These are phyloP conservation scores for Middelhovenomyces tepae DNA, from an alignment of 805 yeast genomes.

Conservation along the genomic window DNA sequence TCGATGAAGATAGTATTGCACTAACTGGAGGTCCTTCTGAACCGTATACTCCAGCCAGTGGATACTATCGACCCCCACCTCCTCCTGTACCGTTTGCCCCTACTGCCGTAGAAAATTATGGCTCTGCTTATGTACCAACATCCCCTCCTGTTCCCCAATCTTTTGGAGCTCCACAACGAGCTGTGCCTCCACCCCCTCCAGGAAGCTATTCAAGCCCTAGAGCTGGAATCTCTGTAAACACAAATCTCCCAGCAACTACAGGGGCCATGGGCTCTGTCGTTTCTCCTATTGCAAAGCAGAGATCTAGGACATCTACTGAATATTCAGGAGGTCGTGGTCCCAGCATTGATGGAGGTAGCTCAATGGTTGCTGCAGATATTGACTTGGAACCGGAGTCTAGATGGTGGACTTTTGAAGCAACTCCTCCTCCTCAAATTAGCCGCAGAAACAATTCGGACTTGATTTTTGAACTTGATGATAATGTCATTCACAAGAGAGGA, in stretches of 20 bases:
- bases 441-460: constrained; percentile 38
- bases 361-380: constrained; percentile 24
- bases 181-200: not conserved
- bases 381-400: constrained; percentile 29
- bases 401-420: constrained; percentile 62
- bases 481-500: constrained; percentile 47
- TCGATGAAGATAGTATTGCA: not conserved
- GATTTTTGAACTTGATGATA: constrained; percentile 58
- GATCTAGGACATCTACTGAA: not conserved
- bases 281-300: not conserved
- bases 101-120: not conserved
- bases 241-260: not conserved
- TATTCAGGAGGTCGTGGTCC: not conserved
- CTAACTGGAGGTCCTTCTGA: not conserved
- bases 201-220: not conserved
- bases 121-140: constrained; percentile 11
- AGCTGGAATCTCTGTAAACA: not conserved
- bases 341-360: constrained; percentile 8
- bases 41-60: not conserved
- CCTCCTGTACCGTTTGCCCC: constrained; percentile 1
- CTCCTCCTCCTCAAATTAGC: constrained; percentile 47
- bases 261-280: not conserved
- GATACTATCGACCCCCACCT: constrained; percentile 1
- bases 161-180: not conserved
- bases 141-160: constrained; percentile 9